These are phyloP conservation scores for Trebouxiophyceae sp. DNA, from an alignment of 163 green algal genomes.

Conservation along the genomic window DNA sequence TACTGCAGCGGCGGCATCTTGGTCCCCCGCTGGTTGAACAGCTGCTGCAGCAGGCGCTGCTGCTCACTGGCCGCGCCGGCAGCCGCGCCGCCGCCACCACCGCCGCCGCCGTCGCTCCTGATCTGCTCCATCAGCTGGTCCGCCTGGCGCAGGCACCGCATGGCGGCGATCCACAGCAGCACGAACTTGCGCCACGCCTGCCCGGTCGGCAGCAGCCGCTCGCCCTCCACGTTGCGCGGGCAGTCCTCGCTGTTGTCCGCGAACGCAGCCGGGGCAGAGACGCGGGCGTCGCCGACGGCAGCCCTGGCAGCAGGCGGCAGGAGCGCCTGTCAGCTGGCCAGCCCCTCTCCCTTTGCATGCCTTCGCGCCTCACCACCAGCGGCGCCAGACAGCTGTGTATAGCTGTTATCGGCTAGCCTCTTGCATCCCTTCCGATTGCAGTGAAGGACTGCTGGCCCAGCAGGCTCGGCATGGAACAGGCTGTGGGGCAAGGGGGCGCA, in stretches of 20 bases:
- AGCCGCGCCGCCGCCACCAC: no score
- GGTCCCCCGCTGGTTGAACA: not conserved
- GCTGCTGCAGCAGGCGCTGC: not conserved
- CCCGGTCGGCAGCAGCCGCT: constrained; percentile 76
- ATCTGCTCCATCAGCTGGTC: not conserved
- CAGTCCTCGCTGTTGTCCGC: constrained; percentile 77
- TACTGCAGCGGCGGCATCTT: not conserved
- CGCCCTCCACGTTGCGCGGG: constrained; percentile 51
- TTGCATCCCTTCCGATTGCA: no score
- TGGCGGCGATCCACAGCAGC: constrained; percentile 41
- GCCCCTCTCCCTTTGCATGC: no score
- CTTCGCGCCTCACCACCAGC: no score
- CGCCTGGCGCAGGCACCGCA: not conserved
- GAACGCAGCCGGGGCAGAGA: constrained; percentile 86
- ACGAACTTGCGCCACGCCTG: constrained; percentile 76
- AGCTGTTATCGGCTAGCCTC: no score
- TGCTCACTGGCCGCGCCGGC: not conserved
- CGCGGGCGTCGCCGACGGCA: constrained; percentile 22
- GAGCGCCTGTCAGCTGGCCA: not conserved
- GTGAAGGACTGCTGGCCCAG: no score
- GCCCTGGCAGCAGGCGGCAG: no score
- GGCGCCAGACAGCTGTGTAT: no score
- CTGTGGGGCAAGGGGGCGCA: no score
- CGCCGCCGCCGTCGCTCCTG: not conserved
- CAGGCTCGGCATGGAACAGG: no score